Base-by-base conservation (phyloP, 2,329 filamentous ascomycete genomes). In the Ampelomyces quisqualis region DNA sequence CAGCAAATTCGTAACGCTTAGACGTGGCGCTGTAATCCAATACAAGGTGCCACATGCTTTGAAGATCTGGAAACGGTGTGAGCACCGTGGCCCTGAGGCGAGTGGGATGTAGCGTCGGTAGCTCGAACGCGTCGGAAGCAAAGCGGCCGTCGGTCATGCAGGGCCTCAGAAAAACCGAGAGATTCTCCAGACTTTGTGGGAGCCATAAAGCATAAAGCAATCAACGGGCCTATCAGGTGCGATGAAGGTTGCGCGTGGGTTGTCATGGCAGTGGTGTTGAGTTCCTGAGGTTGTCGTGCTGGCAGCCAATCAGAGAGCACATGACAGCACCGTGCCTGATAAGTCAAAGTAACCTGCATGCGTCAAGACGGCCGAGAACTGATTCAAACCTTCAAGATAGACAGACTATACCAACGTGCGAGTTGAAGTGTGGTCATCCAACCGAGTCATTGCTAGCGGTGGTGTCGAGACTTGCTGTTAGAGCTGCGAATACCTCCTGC, bases 251-350 rank as follows among this genome's bases (percentile, higher is more conserved):
- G 53, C 66, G 54, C 64, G 66, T 69, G 65, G 52, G 44, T 32
- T 43, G 34, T 27, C 21, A 31, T 39, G 38, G 40, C 45, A 49
- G 49, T 67, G 60, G 62, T 67, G 64, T 68, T 68, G 64, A 67
- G 57, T 53, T 55, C 46, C 31, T 46, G 43, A 49, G 45, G 42
- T 49, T 32, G 49, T 49, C 39, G 29, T 18, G 5, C 7, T 23
- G 18, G 35, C 26, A 45, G 38, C 64, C 64, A 68, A 68, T 68
- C 42, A 59, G 53, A 51, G 17, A 21, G 27, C 22, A 15, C 20
- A 36, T 34, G 27, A 17, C 28, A 33, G 34, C 47, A 45, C 56
- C 64, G 64, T 67, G 64, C 56, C 38, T 39, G 42, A 39, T 37
- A 32, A 27, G 41, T 38, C 20, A 37, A 47, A 34, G 31, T 48